Conservation (phyloP, 208 protist genomes). For the Spongospora subterranea region DNA sequence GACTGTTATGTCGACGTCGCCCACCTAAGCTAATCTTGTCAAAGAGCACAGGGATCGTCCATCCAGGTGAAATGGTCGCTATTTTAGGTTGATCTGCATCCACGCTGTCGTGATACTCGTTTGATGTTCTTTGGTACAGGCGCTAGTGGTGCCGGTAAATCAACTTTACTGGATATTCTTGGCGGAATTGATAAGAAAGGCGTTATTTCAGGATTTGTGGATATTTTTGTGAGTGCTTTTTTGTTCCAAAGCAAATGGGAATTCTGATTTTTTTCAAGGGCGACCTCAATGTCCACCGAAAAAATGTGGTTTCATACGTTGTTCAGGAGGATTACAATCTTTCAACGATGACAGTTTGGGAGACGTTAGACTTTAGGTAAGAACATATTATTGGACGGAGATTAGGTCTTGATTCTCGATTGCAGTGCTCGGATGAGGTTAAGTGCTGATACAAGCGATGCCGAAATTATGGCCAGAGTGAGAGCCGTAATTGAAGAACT, state of each 20-base stretch:
- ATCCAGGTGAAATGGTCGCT: slow-evolving; percentile 33
- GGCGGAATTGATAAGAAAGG: slow-evolving; percentile 56
- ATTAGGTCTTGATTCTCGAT: background rate
- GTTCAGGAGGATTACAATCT: slow-evolving; percentile 54
- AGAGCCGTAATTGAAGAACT: slow-evolving; percentile 16
- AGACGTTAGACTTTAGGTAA: slow-evolving; percentile 37
- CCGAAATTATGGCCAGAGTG: background rate
- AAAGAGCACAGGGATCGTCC: background rate
- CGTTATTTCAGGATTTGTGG: background rate
- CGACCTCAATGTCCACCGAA: background rate
- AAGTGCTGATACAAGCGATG: background rate
- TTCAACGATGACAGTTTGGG: slow-evolving; percentile 37
- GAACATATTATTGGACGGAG: background rate
- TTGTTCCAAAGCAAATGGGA: background rate
- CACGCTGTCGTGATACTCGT: background rate
- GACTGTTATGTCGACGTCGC: background rate
- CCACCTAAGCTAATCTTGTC: background rate
- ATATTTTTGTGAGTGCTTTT: background rate
- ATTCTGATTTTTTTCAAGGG: background rate
- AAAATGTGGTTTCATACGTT: slow-evolving; percentile 18
- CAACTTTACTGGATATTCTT: slow-evolving; percentile 47
- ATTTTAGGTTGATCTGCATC: slow-evolving; percentile 17
- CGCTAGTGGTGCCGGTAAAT: slow-evolving; percentile 30
- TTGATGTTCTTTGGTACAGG: background rate
- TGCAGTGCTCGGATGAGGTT: slow-evolving; percentile 18